Conservation (phyloP, 129 eudicot species). For the Cynara cardunculus region DNA sequence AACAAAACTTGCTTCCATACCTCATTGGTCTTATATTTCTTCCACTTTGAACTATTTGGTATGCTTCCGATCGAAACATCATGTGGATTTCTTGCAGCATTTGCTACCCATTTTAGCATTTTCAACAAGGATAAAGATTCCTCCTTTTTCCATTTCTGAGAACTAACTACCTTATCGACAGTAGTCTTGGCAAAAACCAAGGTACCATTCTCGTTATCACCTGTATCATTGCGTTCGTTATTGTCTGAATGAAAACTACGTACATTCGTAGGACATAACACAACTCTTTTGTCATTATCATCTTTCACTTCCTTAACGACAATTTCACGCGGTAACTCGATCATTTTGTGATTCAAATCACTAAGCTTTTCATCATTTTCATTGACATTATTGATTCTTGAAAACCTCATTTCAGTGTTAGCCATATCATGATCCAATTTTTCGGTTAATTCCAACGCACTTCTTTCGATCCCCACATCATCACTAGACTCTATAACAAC, state of each 20-base stretch:
- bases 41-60: conserved; percentile 66
- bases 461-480: neutral
- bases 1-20: conserved; percentile 47
- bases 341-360: conserved; percentile 4
- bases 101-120: conserved; percentile 61
- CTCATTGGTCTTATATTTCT: conserved; percentile 37
- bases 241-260: conserved; percentile 5
- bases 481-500: conserved; percentile 8
- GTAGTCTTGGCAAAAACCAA: conserved; percentile 11
- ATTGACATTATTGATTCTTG: conserved; percentile 2
- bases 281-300: conserved; percentile 18
- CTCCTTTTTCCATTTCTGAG: conserved; percentile 56
- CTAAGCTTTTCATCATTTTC: conserved; percentile 2
- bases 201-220: conserved; percentile 8
- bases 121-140: conserved; percentile 29
- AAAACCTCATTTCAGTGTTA: conserved; percentile 14
- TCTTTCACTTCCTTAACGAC: conserved; percentile 10
- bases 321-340: neutral
- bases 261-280: conserved; percentile 21
- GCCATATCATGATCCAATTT: neutral
- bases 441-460: neutral
- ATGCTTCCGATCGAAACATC: conserved; percentile 48
- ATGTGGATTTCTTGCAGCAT: conserved; percentile 55
- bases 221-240: neutral
- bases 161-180: conserved; percentile 20